Conservation (phyloP, 345 rosid genomes). For the Xanthoceras sorbifolium region DNA sequence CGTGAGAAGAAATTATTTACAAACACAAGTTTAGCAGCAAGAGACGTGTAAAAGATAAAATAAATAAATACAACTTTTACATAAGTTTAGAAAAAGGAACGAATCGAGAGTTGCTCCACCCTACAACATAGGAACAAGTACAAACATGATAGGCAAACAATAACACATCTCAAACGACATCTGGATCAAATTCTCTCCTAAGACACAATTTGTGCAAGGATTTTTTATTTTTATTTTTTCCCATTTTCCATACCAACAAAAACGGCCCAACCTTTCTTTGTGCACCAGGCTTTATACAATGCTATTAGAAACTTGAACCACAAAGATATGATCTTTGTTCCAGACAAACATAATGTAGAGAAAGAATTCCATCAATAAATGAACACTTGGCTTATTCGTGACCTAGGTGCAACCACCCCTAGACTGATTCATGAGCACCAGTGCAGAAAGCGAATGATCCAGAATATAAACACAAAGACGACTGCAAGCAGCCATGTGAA, state of each 20-base stretch:
- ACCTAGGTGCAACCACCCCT: background rate
- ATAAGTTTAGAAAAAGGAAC: background rate
- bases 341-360: too few relatives aligned
- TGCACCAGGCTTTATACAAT: background rate
- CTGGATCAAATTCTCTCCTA: background rate
- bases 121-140: background rate
- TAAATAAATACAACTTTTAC: too few relatives aligned
- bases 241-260: background rate
- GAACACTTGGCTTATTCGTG: background rate
- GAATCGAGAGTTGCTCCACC: background rate
- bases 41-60: too few relatives aligned
- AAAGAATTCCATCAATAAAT: background rate
- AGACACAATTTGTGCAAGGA: background rate
- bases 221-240: too few relatives aligned
- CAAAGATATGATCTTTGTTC: background rate
- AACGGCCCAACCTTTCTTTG: background rate
- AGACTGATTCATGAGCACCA: background rate
- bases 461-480: background rate
- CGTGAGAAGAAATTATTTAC: background rate
- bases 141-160: background rate
- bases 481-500: background rate
- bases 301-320: background rate
- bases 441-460: background rate
- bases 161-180: background rate
- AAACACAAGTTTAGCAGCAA: background rate